These are phyloP conservation scores for Nemania serpens DNA, from an alignment of 2,329 filamentous ascomycete species.

Conservation along the genomic window DNA sequence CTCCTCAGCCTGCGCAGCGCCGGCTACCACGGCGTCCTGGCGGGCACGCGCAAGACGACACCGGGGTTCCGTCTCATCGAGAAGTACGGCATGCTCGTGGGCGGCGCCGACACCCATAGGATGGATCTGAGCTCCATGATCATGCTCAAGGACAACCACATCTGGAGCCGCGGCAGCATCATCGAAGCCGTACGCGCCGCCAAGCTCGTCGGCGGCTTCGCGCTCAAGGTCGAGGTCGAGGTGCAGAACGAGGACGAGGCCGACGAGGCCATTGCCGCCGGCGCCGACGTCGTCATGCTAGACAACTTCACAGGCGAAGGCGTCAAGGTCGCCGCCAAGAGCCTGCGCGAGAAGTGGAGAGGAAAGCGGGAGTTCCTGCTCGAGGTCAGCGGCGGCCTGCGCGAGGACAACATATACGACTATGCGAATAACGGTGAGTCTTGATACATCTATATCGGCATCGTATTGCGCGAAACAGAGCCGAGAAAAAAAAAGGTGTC, in stretches of 20 bases:
- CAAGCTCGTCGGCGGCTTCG: constrained; percentile 82
- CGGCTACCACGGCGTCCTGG: constrained; percentile 83
- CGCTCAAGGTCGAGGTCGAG: constrained; percentile 94
- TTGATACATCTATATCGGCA: background rate
- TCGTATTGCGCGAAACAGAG: background rate
- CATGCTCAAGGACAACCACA: constrained; percentile 99
- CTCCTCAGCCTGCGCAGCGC: constrained; percentile 61
- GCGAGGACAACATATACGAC: constrained; percentile 76
- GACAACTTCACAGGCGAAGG: constrained; percentile 90
- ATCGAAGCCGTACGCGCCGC: constrained; percentile 83
- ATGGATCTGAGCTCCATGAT: constrained; percentile 94
- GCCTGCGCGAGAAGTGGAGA: constrained; percentile 79
- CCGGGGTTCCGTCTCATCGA: constrained; percentile 94
- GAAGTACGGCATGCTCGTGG: constrained; percentile 97
- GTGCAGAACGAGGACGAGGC: constrained; percentile 87
- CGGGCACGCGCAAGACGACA: constrained; percentile 95
- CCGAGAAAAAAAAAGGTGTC: too few relatives aligned
- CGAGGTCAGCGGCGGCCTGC: constrained; percentile 91
- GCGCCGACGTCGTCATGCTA: constrained; percentile 95
- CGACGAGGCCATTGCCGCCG: constrained; percentile 86
- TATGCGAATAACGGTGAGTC: constrained; percentile 76
- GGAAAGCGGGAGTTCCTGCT: constrained; percentile 76
- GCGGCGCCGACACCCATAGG: constrained; percentile 87
- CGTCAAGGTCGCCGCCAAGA: constrained; percentile 73
- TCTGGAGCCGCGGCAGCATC: constrained; percentile 90